Evolutionary conservation across 192 early-diverging fungal species (phyloP).

Genomic region (Phlyctochytrium arcticum): DNA sequence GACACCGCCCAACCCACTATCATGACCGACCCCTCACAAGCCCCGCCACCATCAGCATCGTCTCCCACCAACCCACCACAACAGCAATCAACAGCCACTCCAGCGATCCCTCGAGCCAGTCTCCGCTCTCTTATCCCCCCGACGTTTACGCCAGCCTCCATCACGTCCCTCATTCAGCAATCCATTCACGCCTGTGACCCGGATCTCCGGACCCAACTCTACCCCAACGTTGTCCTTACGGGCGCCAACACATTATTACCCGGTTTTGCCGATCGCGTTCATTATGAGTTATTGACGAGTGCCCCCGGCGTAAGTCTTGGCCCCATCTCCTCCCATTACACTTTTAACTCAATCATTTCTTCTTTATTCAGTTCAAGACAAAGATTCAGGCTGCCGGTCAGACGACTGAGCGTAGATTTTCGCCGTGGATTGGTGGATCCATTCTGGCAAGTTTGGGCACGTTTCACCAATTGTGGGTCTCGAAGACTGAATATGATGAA

Average conservation of each 20-base stretch:
- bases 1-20: constrained; percentile 3
- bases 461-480: constrained; percentile 99
- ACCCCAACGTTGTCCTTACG: constrained; percentile 78
- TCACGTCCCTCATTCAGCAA: constrained; percentile 71
- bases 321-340: constrained; percentile 7
- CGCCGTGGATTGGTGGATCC: constrained; percentile 97
- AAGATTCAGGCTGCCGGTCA: constrained; percentile 77
- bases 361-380: constrained; percentile 58
- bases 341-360: not conserved
- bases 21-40: not conserved
- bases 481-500: constrained; percentile 92
- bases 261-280: constrained; percentile 79
- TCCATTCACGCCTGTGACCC: constrained; percentile 76
- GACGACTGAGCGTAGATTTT: constrained; percentile 80
- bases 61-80: constrained; percentile 4
- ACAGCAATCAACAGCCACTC: not conserved
- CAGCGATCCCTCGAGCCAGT: not conserved
- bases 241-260: constrained; percentile 86
- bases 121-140: not conserved
- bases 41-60: too few species aligned
- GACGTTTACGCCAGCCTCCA: constrained; percentile 29
- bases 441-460: constrained; percentile 92
- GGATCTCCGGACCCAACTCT: constrained; percentile 80
- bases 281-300: constrained; percentile 61
- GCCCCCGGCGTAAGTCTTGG: constrained; percentile 61